phyloP scores from a whole-genome alignment of 2,329 filamentous ascomycete species.

The Orbilia javanica region DNA sequence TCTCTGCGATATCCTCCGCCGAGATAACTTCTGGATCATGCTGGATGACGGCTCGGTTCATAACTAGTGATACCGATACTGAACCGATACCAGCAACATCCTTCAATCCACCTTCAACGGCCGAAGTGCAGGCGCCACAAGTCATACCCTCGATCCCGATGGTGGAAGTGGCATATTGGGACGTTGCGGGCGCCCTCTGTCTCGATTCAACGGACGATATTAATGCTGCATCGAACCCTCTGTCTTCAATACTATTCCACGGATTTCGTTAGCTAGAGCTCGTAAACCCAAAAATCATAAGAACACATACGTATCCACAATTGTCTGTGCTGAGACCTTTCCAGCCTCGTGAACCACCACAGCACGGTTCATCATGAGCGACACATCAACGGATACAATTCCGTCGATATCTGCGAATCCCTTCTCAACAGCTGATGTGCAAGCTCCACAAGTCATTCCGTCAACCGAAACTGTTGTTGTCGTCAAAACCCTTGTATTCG shows the following conservation, averaged over 20 bases:
- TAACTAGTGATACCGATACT: conserved; percentile 94
- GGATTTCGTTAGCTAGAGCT: conserved; percentile 76
- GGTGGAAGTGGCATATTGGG: conserved; percentile 76
- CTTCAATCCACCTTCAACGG: conserved; percentile 85
- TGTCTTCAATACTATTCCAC: conserved; percentile 72
- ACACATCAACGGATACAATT: conserved; percentile 88
- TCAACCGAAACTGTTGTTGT: conserved; percentile 91
- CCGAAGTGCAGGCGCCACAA: conserved; percentile 94
- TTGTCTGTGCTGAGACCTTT: conserved; percentile 78
- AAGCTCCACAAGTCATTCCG: conserved; percentile 93
- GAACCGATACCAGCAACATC: conserved; percentile 81
- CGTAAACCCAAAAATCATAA: conserved; percentile 73
- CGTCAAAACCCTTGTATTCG: conserved; percentile 71
- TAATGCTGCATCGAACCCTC: conserved; percentile 85
- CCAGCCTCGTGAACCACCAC: conserved; percentile 88
- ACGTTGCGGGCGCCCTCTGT: conserved; percentile 64
- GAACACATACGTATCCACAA: conserved; percentile 66
- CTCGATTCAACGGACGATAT: conserved; percentile 63
- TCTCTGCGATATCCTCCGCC: conserved; percentile 80
- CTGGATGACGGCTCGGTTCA: conserved; percentile 88
- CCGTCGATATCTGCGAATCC: conserved; percentile 87
- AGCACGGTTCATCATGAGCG: conserved; percentile 94
- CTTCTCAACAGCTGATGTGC: conserved; percentile 93
- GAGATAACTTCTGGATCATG: conserved; percentile 81
- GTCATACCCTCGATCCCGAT: conserved; percentile 97